phyloP scores from a whole-genome alignment of 208 protist genomes.

The Phytomonas sp. region DNA sequence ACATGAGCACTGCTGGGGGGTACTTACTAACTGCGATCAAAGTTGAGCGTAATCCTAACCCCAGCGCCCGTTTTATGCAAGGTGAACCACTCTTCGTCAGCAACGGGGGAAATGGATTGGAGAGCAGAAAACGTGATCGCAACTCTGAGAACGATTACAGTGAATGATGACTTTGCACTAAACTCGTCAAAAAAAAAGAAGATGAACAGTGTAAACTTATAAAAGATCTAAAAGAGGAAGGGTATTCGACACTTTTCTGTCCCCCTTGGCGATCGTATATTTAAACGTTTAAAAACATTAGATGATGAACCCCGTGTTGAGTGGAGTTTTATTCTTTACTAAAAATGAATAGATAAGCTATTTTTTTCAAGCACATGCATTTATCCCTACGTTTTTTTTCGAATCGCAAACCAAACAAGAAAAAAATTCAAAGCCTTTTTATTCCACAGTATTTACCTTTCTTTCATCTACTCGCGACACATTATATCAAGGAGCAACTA shows the following conservation, averaged over 20 bases:
- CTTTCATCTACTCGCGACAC: neutral
- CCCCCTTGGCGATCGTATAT: constrained; percentile 2
- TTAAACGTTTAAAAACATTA: neutral
- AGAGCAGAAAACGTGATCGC: constrained; percentile 1
- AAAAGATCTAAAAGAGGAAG: constrained; percentile 2
- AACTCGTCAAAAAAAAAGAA: constrained; percentile 3
- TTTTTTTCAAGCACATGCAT: constrained; percentile 1
- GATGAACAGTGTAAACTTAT: neutral
- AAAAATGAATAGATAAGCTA: constrained; percentile 7
- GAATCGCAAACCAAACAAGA: neutral
- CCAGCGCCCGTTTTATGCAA: constrained; percentile 10
- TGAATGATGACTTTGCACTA: constrained; percentile 6
- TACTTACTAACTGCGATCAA: constrained; percentile 90
- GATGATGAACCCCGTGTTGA: neutral
- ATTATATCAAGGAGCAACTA: neutral
- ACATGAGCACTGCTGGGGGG: constrained; percentile 86
- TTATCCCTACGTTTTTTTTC: neutral
- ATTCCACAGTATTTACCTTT: constrained; percentile 6
- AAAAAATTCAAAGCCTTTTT: constrained; percentile 7
- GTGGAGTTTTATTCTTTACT: neutral
- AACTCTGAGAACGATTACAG: neutral
- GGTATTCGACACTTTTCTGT: neutral
- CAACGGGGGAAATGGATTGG: neutral
- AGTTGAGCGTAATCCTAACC: constrained; percentile 26
- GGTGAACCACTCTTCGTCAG: neutral